Base-by-base conservation (phyloP, 495 filamentous ascomycete species). In the Staphylotrichum tortipilum region DNA sequence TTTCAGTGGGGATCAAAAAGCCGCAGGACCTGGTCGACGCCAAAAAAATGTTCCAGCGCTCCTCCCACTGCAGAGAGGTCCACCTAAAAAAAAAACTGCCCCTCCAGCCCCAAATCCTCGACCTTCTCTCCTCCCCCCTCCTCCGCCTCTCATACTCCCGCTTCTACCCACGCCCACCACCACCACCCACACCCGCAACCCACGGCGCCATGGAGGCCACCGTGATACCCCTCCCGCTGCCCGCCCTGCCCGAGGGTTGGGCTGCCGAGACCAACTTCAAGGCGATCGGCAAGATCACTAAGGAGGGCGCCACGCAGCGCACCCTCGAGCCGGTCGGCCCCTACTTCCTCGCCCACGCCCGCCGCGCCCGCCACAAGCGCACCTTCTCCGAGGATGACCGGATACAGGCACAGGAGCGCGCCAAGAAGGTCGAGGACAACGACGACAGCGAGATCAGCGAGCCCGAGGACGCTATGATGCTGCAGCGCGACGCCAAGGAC, bases 331-430 rank as follows among this genome's bases (percentile, higher is more conserved):
- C 92, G 41, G 86, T 96, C 55, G 92, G 92, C 55, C 91, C 91
- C 65, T 86, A 96, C 74, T 98, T 96, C 78, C 83, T 98, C 36
- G 94, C 92, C 52, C 89, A 97, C 69, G 92, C 92, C 57, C 88
- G 92, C 68, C 82, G 92, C 64, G 89, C 91, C 68, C 88, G 91
- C 52, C 92, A 98, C 73, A 81, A 90, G 72, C 88, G 92, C 58
- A 97, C 92, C 47, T 97, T 98, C 74, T 95, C 89, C 60, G 92
- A 98, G 68, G 92, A 98, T 73, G 92, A 98, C 66, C 83, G 89
- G 44, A 91, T 97, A 61, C 88, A 96, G 69, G 92, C 92, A 23
- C 85, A 91, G 71, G 80, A 91, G 64, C 90, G 83, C 52, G 90
- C 89, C 60, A 92, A 92, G 80, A 95, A 92, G 70, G 83, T 92